A percentile compares a stretch with the other conserved stretches of the same genome.
These are phyloP conservation scores for Scytalidium sp. DNA, from an alignment of 2,329 filamentous ascomycete species.

Conservation along the genomic window DNA sequence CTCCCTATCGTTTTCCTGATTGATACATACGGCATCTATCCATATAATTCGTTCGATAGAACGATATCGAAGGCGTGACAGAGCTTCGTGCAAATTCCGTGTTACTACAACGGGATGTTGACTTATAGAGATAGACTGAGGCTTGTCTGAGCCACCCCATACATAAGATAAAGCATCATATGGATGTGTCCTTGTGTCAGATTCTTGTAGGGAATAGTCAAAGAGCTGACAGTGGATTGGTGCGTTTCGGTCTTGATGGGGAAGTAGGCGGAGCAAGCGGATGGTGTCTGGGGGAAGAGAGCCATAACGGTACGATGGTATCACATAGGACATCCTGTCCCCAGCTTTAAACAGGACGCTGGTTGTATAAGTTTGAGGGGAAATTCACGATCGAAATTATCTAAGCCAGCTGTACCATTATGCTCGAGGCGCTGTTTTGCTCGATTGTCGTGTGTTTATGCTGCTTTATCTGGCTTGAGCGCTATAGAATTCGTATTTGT, in stretches of 20 bases:
- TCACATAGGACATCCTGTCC: too few relatives aligned
- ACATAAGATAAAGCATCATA: constrained; percentile 11
- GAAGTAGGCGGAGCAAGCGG: constrained; percentile 14
- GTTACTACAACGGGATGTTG: constrained; percentile 4
- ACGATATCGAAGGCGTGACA: constrained; percentile 7
- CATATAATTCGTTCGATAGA: background rate
- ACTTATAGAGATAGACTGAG: constrained; percentile 7
- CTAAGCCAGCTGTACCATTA: too few relatives aligned
- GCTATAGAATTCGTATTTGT: too few relatives aligned
- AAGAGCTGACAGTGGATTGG: constrained; percentile 12
- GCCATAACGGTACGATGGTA: too few relatives aligned
- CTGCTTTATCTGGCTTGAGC: too few relatives aligned
- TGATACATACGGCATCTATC: background rate
- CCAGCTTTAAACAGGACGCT: too few relatives aligned
- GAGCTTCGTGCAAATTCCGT: constrained; percentile 8
- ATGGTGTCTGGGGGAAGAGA: too few relatives aligned
- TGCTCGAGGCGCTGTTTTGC: too few relatives aligned
- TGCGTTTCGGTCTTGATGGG: constrained; percentile 7
- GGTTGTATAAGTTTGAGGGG: too few relatives aligned
- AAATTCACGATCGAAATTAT: too few relatives aligned
- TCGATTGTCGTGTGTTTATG: too few relatives aligned
- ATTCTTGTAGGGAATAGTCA: constrained; percentile 12
- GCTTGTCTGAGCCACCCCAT: constrained; percentile 4
- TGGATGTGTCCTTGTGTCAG: constrained; percentile 5
- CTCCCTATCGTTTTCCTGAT: constrained; percentile 7